Evolutionary conservation across 805 yeast species (phyloP), one percentile per base, ranked within the genome.

Genomic region (Yarrowia sp.): DNA sequence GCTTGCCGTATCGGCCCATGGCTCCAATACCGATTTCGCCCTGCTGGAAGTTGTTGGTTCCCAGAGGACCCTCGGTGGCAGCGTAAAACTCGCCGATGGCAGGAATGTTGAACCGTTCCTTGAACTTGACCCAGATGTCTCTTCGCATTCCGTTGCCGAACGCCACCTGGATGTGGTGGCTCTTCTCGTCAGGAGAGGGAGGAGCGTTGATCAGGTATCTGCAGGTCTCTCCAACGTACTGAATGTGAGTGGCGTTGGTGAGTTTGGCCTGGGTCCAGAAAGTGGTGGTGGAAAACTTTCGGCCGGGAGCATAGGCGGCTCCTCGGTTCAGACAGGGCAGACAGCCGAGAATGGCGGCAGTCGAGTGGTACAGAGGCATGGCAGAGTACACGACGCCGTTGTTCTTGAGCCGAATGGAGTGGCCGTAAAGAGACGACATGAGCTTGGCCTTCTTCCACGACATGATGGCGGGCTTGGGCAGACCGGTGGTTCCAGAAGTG

Each of bases 351-450:
- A 91, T 82, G 0, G 97, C 89, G 3, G 97, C 98, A 0, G 98
- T 92, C 0, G 97, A 90, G 75, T 92, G 98, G 73, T 93, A 92
- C 67, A 93, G 78, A 1, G 98, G 98, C 98, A 92, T 92, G 0
- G 97, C 90, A 0, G 97, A 90, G 77, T 88, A 89, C 10, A 90
- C 86, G 12, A 81, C 83, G 16, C 89, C 84, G 4, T 78, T 73
- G 6, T 74, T 67, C n/a, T 78, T 74, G 69, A 90, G 79, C 66
- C 85, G 82, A 78, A 88, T 82, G 44, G 90, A 86, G 68, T 81
- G 81, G 1, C 90, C 90, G 72, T 90, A 92, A 26, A 90, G 72
- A 1, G 81, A 75, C 1, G 90, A 78, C 1, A 96, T 96, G 78
- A 88, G 79, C 52, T 81, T 82, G 7, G 89, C 83, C 75, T 92